Evolutionary conservation across 1,284 basidiomycete genomes (phyloP), one percentile per base, ranked within the genome.

Genomic region (Sporisorium graminicola): DNA sequence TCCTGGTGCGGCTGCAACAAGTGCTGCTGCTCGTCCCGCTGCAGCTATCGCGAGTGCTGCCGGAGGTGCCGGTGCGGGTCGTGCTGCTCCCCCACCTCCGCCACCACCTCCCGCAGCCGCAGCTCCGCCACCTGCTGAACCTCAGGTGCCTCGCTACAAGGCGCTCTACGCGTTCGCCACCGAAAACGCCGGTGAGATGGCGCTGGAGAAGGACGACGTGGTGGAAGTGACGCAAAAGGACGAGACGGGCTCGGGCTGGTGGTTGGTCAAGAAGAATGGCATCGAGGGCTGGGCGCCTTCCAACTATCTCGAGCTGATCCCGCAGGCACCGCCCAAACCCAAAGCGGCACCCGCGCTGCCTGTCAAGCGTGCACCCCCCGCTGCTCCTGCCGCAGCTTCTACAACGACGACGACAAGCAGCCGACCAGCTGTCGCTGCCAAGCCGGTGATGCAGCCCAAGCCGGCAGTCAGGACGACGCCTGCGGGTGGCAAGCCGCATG

Each of bases 151-250:
- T 13, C 87, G 90, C 87, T 97, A 95, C 87, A 91, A 92, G 75
- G 93, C 94, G 2, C 63, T 85, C 50, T 85, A 84, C 67, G 81
- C 74, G 10, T 99, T 99, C 82, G 89, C 91, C 44, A 95, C 86
- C 26, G 80, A 93, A 5, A 92, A 98, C 86, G 91, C 92, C 37
- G 95, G 95, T 27, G 96, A 99, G 87, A 92, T 98, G 89, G 88
- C 91, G 9, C 87, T 99, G 53, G 90, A 89, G 77, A 98, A 98
- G 86, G 96, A 94, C 81, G 96, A 98, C 68, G 71, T 93, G 3
- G 93, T 98, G 2, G 95, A 98, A 86, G 89, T 99, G 14, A 88
- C 95, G 58, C 92, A 97, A 87, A 95, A 98, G 87, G 94, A 97
- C 92, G 63, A 73, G 29, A 78, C 60, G 18, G 74, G 69, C 12